Base-by-base conservation (phyloP, 2,329 filamentous ascomycete genomes). In the Graphilbum ipis-grandicollis region DNA sequence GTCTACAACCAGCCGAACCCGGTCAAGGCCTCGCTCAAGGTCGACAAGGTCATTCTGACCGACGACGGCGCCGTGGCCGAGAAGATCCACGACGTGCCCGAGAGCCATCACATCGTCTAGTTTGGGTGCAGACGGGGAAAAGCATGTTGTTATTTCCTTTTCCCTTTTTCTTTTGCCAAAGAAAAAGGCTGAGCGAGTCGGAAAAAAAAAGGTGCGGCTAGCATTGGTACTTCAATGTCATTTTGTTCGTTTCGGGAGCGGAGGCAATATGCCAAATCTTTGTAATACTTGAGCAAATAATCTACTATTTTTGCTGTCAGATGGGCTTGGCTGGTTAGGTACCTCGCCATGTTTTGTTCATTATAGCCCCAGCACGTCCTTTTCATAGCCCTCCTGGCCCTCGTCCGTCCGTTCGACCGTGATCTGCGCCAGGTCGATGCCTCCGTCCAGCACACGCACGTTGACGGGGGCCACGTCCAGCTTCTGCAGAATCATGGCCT, bases 1-100 rank as follows among this genome's bases (percentile, higher is more conserved):
- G 58, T 66, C 10, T 66, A 65, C 48, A 49, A 61, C 44, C 62
- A 65, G 46, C 56, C 58, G 19, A 59, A 61, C 43, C 62, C 62
- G 1, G 63, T 66, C 50, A 62, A 63, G 49, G 63, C 63, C 10
- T 66, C 63, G 5, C 52, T 58, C 40, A 54, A 52, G 35, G 54
- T 65, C 43, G 57, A 65, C 45, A 63, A 62, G 52, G 53, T 66
- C 36, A 52, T 66, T 31, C 46, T 66, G 14, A 56, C 58, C 43
- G 48, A 52, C 13, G 60, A 65, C 36, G 63, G 63, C 25, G 56
- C 52, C 15, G 60, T 65, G 10, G 54, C 55, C 9, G 61, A 63
- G 50, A 64, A 65, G 45, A 51, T 65, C n/a, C 50, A 54, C 19
- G n/a, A 4, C 5, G 31, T 6, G 26, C 6, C 26, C 6, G 21